Evolutionary conservation across 352 stramenopile genomes (phyloP).

Genomic region (Phytophthora ohioensis): DNA sequence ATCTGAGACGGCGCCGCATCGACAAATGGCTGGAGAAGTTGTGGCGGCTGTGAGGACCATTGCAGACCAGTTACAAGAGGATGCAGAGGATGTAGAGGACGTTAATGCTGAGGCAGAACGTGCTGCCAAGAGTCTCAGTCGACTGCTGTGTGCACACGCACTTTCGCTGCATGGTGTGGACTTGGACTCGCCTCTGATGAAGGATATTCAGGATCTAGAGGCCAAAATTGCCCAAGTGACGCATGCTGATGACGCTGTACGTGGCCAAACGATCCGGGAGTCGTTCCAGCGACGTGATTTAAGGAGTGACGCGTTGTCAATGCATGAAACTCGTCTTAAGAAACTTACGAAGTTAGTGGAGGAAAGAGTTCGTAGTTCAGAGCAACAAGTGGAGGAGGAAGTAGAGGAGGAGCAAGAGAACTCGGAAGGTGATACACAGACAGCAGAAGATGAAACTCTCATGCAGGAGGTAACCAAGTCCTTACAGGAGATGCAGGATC

Average conservation of each 20-base stretch:
- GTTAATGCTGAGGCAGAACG: slow-evolving; percentile 43
- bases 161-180: slow-evolving; percentile 58
- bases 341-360: slow-evolving; percentile 54
- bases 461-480: slow-evolving; percentile 50
- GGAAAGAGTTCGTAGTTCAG: slow-evolving; percentile 46
- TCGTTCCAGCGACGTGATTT: slow-evolving; percentile 83
- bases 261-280: slow-evolving; percentile 78
- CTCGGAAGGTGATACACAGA: slow-evolving; percentile 21
- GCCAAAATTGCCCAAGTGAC: slow-evolving; percentile 47
- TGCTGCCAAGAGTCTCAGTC: slow-evolving; percentile 56
- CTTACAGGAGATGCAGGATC: slow-evolving; percentile 49
- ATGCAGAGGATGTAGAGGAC: slow-evolving; percentile 35
- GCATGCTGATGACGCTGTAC: slow-evolving; percentile 60
- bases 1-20: slow-evolving; percentile 38
- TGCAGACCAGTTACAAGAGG: slow-evolving; percentile 30
- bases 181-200: slow-evolving; percentile 47
- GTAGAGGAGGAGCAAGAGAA: slow-evolving; percentile 27
- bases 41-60: slow-evolving; percentile 50
- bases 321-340: slow-evolving; percentile 58
- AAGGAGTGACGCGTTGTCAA: slow-evolving; percentile 65
- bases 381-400: slow-evolving; percentile 38
- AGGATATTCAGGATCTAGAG: slow-evolving; percentile 67
- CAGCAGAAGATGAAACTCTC: slow-evolving; percentile 37
- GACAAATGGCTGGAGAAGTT: slow-evolving; percentile 54
- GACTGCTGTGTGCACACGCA: slow-evolving; percentile 57